These are phyloP conservation scores for Mycena vulgaris DNA, from an alignment of 768 basidiomycete species.

Conservation along the genomic window DNA sequence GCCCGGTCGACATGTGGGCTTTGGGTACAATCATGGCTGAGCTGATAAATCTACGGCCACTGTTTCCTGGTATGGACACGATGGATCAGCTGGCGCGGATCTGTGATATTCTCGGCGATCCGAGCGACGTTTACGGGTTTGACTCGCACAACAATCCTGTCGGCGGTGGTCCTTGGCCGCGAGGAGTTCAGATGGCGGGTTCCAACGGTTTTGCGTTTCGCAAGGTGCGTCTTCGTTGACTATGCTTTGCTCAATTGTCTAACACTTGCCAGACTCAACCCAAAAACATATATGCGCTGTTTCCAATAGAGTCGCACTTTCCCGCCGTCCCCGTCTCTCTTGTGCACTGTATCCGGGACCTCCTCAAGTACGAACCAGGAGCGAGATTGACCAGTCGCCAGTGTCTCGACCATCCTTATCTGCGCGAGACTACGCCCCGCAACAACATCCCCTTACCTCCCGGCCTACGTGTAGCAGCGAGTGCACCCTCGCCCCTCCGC, in stretches of 20 bases:
- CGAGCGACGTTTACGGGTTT: conserved; percentile 84
- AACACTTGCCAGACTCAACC: conserved; percentile 68
- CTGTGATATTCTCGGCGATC: conserved; percentile 95
- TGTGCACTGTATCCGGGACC: conserved; percentile 92
- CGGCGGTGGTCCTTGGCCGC: conserved; percentile 92
- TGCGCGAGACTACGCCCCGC: conserved; percentile 81
- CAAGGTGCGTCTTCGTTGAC: conserved; percentile 71
- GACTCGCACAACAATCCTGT: conserved; percentile 77
- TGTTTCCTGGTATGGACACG: conserved; percentile 95
- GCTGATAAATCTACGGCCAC: conserved; percentile 92
- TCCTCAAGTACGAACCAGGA: conserved; percentile 94
- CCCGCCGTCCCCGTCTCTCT: conserved; percentile 83
- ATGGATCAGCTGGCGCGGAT: conserved; percentile 94
- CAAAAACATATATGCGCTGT: conserved; percentile 78
- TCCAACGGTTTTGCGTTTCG: conserved; percentile 90
- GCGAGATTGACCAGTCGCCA: conserved; percentile 88
- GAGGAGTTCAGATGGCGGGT: conserved; percentile 90
- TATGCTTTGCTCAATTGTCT: conserved; percentile 19
- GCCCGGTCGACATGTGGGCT: conserved; percentile 99
- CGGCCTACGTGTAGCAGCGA: conserved; percentile 60
- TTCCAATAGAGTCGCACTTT: conserved; percentile 62
- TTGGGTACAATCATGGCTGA: conserved; percentile 99
- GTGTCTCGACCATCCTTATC: conserved; percentile 92
- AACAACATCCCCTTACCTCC: conserved; percentile 77
- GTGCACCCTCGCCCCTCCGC: conserved; percentile 53